Evolutionary conservation across 208 protist species (phyloP).

Genomic region (Leptomonas pyrrhocoris): DNA sequence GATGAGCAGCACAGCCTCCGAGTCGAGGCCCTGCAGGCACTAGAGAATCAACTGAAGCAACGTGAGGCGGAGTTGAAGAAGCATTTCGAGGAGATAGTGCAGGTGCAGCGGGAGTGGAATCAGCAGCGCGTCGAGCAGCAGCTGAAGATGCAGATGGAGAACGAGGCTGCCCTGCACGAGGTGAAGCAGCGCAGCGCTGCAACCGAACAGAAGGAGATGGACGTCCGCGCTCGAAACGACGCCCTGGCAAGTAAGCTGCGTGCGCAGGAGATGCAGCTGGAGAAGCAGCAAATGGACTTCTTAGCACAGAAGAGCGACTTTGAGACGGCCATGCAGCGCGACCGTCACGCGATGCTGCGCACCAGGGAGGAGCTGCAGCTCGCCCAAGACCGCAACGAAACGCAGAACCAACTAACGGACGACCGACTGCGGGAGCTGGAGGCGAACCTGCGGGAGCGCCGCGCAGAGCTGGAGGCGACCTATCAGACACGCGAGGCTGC

Average conservation of each 20-base stretch:
- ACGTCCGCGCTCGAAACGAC: slow-evolving; percentile 27
- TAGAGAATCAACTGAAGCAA: slow-evolving; percentile 45
- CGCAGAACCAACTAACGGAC: slow-evolving; percentile 36
- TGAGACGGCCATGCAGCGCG: slow-evolving; percentile 41
- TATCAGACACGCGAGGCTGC: slow-evolving; percentile 35
- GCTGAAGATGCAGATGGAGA: slow-evolving; percentile 45
- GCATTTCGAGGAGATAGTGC: slow-evolving; percentile 31
- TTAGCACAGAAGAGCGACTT: slow-evolving; percentile 40
- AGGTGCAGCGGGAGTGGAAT: slow-evolving; percentile 36
- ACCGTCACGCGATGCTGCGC: slow-evolving; percentile 42
- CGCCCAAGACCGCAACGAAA: slow-evolving; percentile 29
- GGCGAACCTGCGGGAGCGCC: slow-evolving; percentile 34
- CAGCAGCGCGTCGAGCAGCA: slow-evolving; percentile 29
- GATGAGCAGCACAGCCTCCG: slow-evolving; percentile 38
- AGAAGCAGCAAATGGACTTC: slow-evolving; percentile 44
- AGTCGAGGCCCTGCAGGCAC: slow-evolving; percentile 36
- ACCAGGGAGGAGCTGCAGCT: slow-evolving; percentile 49
- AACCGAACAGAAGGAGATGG: slow-evolving; percentile 21
- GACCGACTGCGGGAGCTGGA: slow-evolving; percentile 35
- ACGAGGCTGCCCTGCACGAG: slow-evolving; percentile 35
- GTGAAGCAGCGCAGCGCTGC: slow-evolving; percentile 25
- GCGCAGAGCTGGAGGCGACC: slow-evolving; percentile 38
- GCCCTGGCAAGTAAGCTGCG: slow-evolving; percentile 35
- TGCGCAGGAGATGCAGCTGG: slow-evolving; percentile 44
- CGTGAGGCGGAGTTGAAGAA: slow-evolving; percentile 44